phyloP scores from a whole-genome alignment of 1,284 basidiomycete species.

The Ceraceosorus guamensis region DNA sequence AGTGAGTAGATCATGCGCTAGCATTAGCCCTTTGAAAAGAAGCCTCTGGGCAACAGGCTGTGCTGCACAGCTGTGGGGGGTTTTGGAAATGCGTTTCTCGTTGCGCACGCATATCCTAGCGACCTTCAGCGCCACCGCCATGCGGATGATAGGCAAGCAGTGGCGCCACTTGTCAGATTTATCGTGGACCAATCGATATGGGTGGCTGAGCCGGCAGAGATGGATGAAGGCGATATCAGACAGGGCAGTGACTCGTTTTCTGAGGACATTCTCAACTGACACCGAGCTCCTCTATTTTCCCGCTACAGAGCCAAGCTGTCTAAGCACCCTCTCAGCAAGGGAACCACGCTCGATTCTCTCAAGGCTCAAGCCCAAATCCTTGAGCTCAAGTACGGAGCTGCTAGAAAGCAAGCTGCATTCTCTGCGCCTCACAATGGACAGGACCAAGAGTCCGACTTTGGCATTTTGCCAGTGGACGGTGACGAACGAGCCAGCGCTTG shows the following conservation, averaged over 20 bases:
- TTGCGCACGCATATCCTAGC: too few relatives aligned
- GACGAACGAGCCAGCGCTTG: conserved; percentile 27
- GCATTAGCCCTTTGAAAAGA: conserved; percentile 2
- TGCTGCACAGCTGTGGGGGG: background rate
- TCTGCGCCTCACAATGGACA: conserved; percentile 46
- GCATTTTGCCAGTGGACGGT: conserved; percentile 47
- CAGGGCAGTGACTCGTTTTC: background rate
- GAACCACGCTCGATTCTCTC: conserved; percentile 62
- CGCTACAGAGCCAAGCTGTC: conserved; percentile 46
- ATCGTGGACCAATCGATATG: background rate
- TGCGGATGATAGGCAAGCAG: background rate
- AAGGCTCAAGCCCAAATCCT: conserved; percentile 57
- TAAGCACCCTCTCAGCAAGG: conserved; percentile 61
- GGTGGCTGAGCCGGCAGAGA: background rate
- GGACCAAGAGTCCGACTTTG: conserved; percentile 55
- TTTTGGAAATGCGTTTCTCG: too few relatives aligned
- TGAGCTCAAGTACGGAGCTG: conserved; percentile 40
- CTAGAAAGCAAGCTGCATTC: conserved; percentile 40
- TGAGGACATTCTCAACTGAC: background rate
- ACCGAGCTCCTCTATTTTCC: background rate
- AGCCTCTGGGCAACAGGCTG: background rate
- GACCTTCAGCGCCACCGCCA: background rate
- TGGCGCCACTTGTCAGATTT: too few relatives aligned
- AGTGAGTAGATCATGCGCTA: conserved; percentile 15
- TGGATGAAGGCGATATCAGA: too few relatives aligned